Base-by-base conservation (phyloP, 495 filamentous ascomycete genomes). In the Daldinia loculata region DNA sequence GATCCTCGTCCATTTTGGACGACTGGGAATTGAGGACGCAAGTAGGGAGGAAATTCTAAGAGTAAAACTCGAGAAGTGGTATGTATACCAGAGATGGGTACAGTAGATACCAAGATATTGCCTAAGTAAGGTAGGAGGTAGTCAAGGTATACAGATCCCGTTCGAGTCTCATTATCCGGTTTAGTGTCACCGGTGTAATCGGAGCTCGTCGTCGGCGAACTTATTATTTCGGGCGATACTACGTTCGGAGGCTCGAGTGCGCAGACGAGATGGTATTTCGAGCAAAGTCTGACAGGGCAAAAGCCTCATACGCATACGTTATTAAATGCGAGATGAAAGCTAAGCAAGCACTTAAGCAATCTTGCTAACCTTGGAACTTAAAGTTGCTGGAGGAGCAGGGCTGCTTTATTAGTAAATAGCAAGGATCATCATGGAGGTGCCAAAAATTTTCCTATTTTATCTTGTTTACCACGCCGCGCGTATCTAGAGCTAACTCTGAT, bases 1-100 rank as follows among this genome's bases (percentile, higher is more conserved):
- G 80, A 61, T 84, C 83, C 66, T 85, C 82, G 43, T 84, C 81
- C 79, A 84, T 83, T 45, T 67, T 62, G 70, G n/a, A 29, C 12
- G 24, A 38, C 11, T 30, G 5, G 6, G 32, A 56, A 17, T 24
- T 12, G 34, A 48, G 27, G 26, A 11, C 6, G 41, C 17, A 11
- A 22, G 41, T 19, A 5, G 26, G 11, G 11, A 48, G n/a, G 22
- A 48, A 50, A 48, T 52, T 2, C 14, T n/a, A 29, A 52, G 50
- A 52, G 26, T 22, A 15, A 29, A n/a, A 29, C 24, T 52, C 14
- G 50, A 52, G 50, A 9, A 29, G 12, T 14, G 5, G 8, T 29
- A 15, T n/a, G 11, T 52, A 48, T 48, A 48, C 43, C 43, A 9
- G 7, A 48, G 6, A 24, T 12, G 12, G 32, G 32, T 34, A 34